Base-by-base conservation (phyloP, 495 filamentous ascomycete species). In the Penicillium nucicola region DNA sequence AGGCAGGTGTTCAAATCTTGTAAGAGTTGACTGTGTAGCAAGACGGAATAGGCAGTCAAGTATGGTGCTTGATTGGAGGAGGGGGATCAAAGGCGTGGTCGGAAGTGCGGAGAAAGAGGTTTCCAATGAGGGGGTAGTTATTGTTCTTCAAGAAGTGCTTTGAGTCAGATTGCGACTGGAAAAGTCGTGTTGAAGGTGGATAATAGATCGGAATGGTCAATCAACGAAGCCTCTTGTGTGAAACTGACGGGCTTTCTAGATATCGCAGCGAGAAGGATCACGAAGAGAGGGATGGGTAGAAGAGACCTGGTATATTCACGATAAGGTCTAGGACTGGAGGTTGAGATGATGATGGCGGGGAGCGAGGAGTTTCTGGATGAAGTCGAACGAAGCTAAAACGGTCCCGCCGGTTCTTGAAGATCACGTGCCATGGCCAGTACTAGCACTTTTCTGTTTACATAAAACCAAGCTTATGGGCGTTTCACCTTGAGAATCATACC, bases 1-100 rank as follows among this genome's bases (percentile, higher is more conserved):
- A 28, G 25, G 25, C 42, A 42, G 49, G 33, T 15, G 50, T 37
- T 33, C 52, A 60, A 52, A 43, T 37, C 44, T 46, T 49, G 25
- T 9, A 1, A 28, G 25, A 28, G 25, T 28, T 9, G 25, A 9
- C 5, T 9, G 25, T 28, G 7, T 28, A 8, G 25, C 25, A 28
- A 28, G 25, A 28, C 10, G 25, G 5, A 4, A 4, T 4, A 28
- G 35, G 23, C 22, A 30, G 31, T 12, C 19, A 38, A 47, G 25
- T 18, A 23, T 18, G 40, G 22, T 42, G 17, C 18, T 14, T 10
- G 14, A 19, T 14, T 18, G 10, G 12, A 12, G 14, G n/a, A 11
- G 18, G 31, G 42, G 17, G 41, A 30, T 30, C 28, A 14, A 45
- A 18, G 42, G 12, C 37, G 10, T 23, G 10, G n/a, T 14, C 28